Evolutionary conservation across 1,139 yeast species (phyloP), one percentile per base, ranked within the genome.

Genomic region (Candida buenavistaensis): DNA sequence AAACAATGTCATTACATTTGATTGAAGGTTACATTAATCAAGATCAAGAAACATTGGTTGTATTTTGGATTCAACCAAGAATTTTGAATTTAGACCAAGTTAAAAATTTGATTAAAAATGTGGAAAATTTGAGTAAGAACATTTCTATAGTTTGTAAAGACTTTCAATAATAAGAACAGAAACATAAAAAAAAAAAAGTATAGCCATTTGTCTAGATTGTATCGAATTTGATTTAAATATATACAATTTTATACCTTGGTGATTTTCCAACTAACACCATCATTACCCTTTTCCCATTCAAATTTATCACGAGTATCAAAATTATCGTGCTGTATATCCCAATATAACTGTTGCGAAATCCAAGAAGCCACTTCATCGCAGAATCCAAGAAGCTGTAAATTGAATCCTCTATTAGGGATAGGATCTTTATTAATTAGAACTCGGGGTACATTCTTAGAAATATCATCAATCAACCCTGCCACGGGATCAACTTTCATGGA

Each of bases 11-110:
- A 40, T 68, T 92, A 43, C 86, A 86, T 13, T 72, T 94, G 48
- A 75, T 92, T 50, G 79, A 80, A 59, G 98, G 98, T 7, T 72
- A 77, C 36, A 92, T 92, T 51, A 95, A 92, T 57, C 96, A 92
- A 64, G 88, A 89, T 32, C 78, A 79, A 37, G 78, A 82, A 55
- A 64, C 82, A 9, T 86, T 92, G 43, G 79, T 84, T 19, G 81
- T 92, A 36, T 80, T 87, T 14, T 92, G 98, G 97, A 82, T 90
- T 44, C 97, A 92, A 65, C 97, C 98, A 37, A 76, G 97, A 53
- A 87, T 89, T 37, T 82, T 92, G 72, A 87, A 87, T 54, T 73
- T 71, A 49, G 77, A 75, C 32, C 97, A 92, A 68, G 86, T 90
- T 41, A 76, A 72, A 38, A 73, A 75, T 38, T 88, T 92, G 83